A percentile compares a stretch with the other conserved stretches of the same genome.
phyloP scores from a whole-genome alignment of 768 basidiomycete genomes.

The Leucogyrophana mollusca region DNA sequence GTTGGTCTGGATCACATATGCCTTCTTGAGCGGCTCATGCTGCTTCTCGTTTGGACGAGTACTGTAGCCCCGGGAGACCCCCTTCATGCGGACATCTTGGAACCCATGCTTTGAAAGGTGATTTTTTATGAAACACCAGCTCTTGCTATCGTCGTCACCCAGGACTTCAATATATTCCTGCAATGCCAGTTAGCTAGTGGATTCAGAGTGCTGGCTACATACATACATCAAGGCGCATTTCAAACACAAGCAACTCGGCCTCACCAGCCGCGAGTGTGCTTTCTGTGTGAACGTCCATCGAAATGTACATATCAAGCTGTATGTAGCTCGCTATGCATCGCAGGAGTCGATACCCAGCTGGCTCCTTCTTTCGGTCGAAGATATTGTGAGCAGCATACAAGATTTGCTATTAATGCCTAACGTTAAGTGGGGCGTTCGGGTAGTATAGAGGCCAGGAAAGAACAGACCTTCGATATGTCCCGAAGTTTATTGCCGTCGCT shows the following conservation, averaged over 20 bases:
- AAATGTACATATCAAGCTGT: conserved; percentile 26
- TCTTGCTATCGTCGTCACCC: conserved; percentile 17
- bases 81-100: conserved; percentile 29
- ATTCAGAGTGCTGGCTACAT: conserved; percentile 13
- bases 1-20: conserved; percentile 28
- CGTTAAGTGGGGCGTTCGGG: neutral
- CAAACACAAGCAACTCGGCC: conserved; percentile 17
- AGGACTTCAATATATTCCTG: conserved; percentile 14
- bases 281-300: conserved; percentile 30
- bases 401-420: neutral
- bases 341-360: conserved; percentile 24
- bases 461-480: conserved; percentile 34
- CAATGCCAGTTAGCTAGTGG: neutral
- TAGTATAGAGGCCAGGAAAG: neutral
- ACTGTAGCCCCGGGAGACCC: conserved; percentile 26
- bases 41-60: conserved; percentile 30
- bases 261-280: conserved; percentile 19
- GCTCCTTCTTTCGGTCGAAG: neutral
- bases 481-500: conserved; percentile 34
- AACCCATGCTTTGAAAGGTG: conserved; percentile 30
- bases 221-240: conserved; percentile 19
- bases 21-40: conserved; percentile 23
- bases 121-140: conserved; percentile 30
- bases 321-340: conserved; percentile 28
- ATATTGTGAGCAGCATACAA: conserved; percentile 3